A percentile compares a stretch with the other conserved stretches of the same genome.
phyloP scores from a whole-genome alignment of 2,329 filamentous ascomycete species.

The Verruconis gallopava region DNA sequence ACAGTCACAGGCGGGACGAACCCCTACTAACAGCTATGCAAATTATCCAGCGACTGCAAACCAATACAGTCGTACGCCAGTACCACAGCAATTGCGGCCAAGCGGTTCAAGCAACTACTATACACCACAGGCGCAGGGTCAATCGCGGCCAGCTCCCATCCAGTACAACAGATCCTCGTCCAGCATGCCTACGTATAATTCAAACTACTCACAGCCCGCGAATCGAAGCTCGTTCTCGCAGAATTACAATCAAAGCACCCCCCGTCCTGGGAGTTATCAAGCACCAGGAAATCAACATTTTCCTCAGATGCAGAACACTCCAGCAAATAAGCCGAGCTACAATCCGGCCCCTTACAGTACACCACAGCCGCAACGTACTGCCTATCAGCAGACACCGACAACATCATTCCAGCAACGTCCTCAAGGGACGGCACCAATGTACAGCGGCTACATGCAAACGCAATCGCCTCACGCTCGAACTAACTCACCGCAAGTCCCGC shows the following conservation, averaged over 20 bases:
- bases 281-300: background rate
- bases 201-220: constrained; percentile 2
- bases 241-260: background rate
- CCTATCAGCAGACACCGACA: constrained; percentile 4
- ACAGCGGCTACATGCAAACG: constrained; percentile 1
- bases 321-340: constrained; percentile 6
- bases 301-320: constrained; percentile 1
- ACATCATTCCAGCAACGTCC: background rate
- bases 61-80: constrained; percentile 8
- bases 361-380: background rate
- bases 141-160: constrained; percentile 5
- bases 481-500: background rate
- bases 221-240: background rate
- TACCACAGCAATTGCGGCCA: background rate
- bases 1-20: constrained; percentile 1
- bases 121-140: background rate
- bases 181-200: constrained; percentile 6
- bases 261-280: background rate
- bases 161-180: constrained; percentile 4
- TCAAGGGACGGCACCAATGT: constrained; percentile 2
- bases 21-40: constrained; percentile 1
- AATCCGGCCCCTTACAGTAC: background rate
- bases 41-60: constrained; percentile 4
- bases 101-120: constrained; percentile 1
- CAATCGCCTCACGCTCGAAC: constrained; percentile 4